A percentile compares a stretch with the other conserved stretches of the same genome.
phyloP scores from a whole-genome alignment of 1,139 yeast genomes.

The Saccharomyces hybrid region DNA sequence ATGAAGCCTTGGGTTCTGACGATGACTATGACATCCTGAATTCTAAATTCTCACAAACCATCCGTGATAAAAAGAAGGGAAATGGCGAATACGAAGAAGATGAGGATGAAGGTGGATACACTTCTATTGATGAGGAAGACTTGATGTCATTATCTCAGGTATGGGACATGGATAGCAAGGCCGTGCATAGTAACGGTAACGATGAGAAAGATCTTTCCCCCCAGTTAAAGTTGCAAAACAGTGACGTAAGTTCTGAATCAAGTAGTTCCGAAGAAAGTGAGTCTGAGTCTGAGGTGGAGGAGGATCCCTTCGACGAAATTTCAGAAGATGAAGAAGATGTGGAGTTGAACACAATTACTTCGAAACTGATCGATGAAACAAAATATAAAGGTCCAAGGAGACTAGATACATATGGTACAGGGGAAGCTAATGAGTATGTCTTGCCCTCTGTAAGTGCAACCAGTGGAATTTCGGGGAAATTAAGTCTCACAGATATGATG shows the following conservation, averaged over 20 bases:
- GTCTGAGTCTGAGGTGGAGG: constrained; percentile 23
- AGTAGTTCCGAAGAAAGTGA: constrained; percentile 26
- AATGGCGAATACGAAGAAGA: constrained; percentile 32
- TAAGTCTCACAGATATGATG: constrained; percentile 72
- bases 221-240: constrained; percentile 14
- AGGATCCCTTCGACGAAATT: constrained; percentile 34
- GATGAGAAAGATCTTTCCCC: constrained; percentile 29
- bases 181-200: constrained; percentile 30
- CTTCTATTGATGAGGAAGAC: constrained; percentile 62
- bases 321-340: constrained; percentile 35
- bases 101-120: constrained; percentile 41
- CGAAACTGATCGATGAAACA: constrained; percentile 28
- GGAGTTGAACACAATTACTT: constrained; percentile 33
- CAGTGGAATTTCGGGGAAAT: constrained; percentile 38
- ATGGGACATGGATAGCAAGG: constrained; percentile 75
- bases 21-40: constrained; percentile 67
- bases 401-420: constrained; percentile 38
- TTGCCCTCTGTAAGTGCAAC: constrained; percentile 41
- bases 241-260: constrained; percentile 20
- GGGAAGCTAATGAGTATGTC: constrained; percentile 62
- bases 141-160: constrained; percentile 73
- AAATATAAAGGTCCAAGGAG: constrained; percentile 38
- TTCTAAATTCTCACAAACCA: constrained; percentile 60
- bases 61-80: constrained; percentile 46
- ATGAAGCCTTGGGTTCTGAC: constrained; percentile 69